These are phyloP conservation scores for Postia placenta DNA, from an alignment of 768 basidiomycete genomes.

Conservation along the genomic window DNA sequence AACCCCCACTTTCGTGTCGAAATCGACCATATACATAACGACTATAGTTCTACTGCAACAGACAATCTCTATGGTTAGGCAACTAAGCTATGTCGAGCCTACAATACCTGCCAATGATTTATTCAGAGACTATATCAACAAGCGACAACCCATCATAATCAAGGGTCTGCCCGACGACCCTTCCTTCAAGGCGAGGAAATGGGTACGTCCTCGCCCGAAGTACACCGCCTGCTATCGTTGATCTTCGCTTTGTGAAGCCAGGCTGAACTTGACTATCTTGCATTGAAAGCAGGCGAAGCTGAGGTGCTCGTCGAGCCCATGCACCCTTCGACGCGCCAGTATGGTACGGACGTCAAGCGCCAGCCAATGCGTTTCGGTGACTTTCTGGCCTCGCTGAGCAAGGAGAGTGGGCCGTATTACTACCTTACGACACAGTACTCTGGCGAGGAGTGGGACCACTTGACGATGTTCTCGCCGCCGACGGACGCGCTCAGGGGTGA, in stretches of 20 bases:
- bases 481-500: constrained; percentile 22
- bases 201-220: constrained; percentile 16
- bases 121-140: constrained; percentile 19
- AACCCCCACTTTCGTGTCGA: too few relatives aligned
- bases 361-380: constrained; percentile 19
- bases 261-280: constrained; percentile 21
- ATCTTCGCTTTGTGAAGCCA: constrained; percentile 9
- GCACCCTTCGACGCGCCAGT: constrained; percentile 20
- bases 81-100: constrained; percentile 5
- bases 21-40: too few relatives aligned
- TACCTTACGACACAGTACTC: constrained; percentile 28
- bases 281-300: constrained; percentile 18
- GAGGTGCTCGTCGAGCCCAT: constrained; percentile 24
- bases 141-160: constrained; percentile 20
- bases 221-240: background rate
- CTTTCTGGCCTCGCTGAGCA: constrained; percentile 14
- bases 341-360: constrained; percentile 23
- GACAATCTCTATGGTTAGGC: background rate
- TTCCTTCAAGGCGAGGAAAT: constrained; percentile 17
- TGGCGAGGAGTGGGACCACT: constrained; percentile 18
- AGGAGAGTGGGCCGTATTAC: constrained; percentile 14
- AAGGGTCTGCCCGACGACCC: constrained; percentile 20
- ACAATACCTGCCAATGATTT: constrained; percentile 15
- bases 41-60: too few relatives aligned
- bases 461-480: constrained; percentile 23